Base-by-base conservation (phyloP, 2,329 filamentous ascomycete genomes). In the Aplosporella prunicola region DNA sequence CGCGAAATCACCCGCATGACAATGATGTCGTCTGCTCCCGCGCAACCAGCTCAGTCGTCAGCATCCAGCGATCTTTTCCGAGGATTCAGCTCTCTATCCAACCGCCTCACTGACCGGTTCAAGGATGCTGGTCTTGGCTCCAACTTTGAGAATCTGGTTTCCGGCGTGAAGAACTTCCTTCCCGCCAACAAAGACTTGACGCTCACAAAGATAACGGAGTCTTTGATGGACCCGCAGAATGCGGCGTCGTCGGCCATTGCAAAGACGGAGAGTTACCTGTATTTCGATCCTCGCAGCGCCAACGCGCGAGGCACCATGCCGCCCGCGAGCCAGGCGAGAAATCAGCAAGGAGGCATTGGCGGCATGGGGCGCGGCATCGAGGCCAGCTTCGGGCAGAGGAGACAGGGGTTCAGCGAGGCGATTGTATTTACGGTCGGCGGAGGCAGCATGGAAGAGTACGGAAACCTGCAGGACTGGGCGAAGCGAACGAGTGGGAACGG, bases 371-470 rank as follows among this genome's bases (percentile, higher is more conserved):
- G 44, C 56, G 86, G 86, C 3, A 84, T 81, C 16, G 72, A 76
- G 22, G 88, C 87, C 5, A 93, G 78, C 39, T 96, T 96, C 59
- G 91, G 89, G 2, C 89, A 96, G 61, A 68, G 87, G 43, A 70
- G 89, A 38, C 88, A 94, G 53, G 87, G 85, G 0, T 95, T 89
- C 60, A 83, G 77, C 32, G 88, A 94, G 52, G 84, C 86, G 1
- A 80, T 94, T 38, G 85, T 94, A n/a, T 94, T 95, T 55, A 89
- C 85, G 0, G 86, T 63, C 3, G 91, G 91, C 4, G 91, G 93
- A 31, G 91, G 91, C 27, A 95, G 87, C 56, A 96, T 98, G 84
- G 91, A 98, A 50, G 91, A 98, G 59, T 98, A 96, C 57, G 89
- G 88, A 14, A 98, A 98, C 60, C 59, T 98, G 56, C 86, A 94